Evolutionary conservation across 345 rosid species (phyloP), one percentile per base, ranked within the genome.

Genomic region (Moricandia arvensis): DNA sequence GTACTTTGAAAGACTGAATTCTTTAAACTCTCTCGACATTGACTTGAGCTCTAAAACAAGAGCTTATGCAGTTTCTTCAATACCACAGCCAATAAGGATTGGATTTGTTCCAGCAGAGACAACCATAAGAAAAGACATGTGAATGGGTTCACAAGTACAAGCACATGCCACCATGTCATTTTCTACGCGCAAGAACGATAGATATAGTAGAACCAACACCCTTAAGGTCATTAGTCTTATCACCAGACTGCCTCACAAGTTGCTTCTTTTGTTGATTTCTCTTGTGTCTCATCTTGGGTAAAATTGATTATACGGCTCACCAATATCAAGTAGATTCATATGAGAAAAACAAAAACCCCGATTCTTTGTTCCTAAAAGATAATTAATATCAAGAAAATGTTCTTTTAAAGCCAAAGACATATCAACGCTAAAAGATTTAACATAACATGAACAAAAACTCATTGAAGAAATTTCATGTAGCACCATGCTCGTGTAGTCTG

Each of bases 401-500:
- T 59, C 76, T 58, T 12, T 6, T 45, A 3, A 71, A 54, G 29
- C 7, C 59, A 55, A 43, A n/a, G 49, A 15, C 72, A 59, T 26
- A 41, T 45, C 3, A 45, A 17, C 29, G 35, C 64, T 13, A 6
- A 68, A 59, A 10, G 26, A 12, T 54, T 27, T 21, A 31, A 63
- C 10, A 72, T 51, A 63, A 31, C 12, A 51, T 27, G 11, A 37
- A 47, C 47, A 68, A 51, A 51, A 49, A 66, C 68, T 65, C 64
- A 35, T 27, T 2, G 53, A 59, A 78, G 27, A 59, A 66, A 66
- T n/a, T 6, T 59, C 7, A 59, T 78, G 66, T 72, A 17, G 77
- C 81, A 78, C 77, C 81, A 78, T 78, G 81, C 81, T 78, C 81
- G 81, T 78, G 69, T 72, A 78, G 74, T 72, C 78, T 78, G 78